Conservation (phyloP, 2,329 filamentous ascomycete genomes). For the Colletotrichum shisoi region DNA sequence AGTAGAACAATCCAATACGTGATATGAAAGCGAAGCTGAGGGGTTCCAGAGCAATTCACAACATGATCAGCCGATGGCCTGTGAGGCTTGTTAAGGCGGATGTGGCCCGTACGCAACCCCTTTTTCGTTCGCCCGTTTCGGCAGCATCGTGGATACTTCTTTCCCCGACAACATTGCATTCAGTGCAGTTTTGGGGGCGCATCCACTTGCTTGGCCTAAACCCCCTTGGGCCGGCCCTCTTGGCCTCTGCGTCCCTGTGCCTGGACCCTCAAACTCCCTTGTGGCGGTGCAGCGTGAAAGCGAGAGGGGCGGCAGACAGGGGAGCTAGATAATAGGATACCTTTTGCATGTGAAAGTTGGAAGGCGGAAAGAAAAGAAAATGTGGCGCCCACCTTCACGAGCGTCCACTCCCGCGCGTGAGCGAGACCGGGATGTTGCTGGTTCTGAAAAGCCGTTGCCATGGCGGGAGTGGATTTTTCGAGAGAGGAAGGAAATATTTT, state of each 20-base stretch:
- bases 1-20: conserved; percentile 17
- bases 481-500: neutral
- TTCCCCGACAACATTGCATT: conserved; percentile 1
- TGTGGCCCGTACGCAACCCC: conserved; percentile 2
- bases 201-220: neutral
- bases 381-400: neutral
- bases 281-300: conserved; percentile 23
- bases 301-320: neutral
- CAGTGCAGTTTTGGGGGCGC: neutral
- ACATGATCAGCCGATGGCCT: neutral
- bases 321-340: neutral
- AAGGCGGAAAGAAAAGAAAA: neutral
- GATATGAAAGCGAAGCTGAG: neutral
- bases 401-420: neutral
- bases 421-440: neutral
- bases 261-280: conserved; percentile 12
- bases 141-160: conserved; percentile 15
- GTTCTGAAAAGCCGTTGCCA: neutral
- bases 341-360: conserved; percentile 12
- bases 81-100: neutral
- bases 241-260: neutral
- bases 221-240: neutral
- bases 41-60: neutral
- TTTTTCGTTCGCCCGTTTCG: conserved; percentile 3
- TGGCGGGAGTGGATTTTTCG: conserved; percentile 6